Base-by-base conservation (phyloP, 305 asterid genomes). In the Fraxinus sp. region DNA sequence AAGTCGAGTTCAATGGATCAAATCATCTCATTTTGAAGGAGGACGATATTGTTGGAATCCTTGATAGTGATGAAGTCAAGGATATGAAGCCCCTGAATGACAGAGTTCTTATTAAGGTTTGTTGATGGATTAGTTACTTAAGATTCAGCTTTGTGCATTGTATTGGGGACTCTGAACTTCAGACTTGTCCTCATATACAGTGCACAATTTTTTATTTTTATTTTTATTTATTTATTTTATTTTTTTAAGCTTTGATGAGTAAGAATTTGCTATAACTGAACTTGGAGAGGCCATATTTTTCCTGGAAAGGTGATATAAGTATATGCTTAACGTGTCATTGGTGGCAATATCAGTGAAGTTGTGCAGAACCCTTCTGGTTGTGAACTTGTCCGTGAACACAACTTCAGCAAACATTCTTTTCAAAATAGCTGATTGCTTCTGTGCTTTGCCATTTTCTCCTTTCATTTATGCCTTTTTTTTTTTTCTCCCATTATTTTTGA, bases 41-140 rank as follows among this genome's bases (percentile, higher is more conserved):
- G 88, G 99, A 96, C 85, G 99, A 96, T 75, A 88, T 96, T 82
- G 93, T 94, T 64, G 99, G 98, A 79, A 85, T 84, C 82, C 97
- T 96, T 81, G 97, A 93, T 22, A 88, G 97, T 1, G 98, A 96
- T 36, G 99, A 96, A 22, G 84, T 93, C 10, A 95, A 93, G 86
- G 97, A 95, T 80, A 39, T 95, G 91, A 92, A 91, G 84, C 99
- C 98, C 16, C 84, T 95, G 80, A 94, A 94, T 79, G 98, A 95
- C 85, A 87, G 98, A 89, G 97, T 95, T 64, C 90, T 95, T 76
- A 93, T 95, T 52, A 91, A 93, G 98, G 99, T 94, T 74, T 70
- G 83, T 82, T 22, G 39, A 24, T 52, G 6, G 33, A 16, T 13
- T 66, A 24, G 78, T 30, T 14, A n/a, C 35, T 79, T 32, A 1